Evolutionary conservation across 1,284 basidiomycete genomes (phyloP).

Genomic region (Tilletia walkeri): DNA sequence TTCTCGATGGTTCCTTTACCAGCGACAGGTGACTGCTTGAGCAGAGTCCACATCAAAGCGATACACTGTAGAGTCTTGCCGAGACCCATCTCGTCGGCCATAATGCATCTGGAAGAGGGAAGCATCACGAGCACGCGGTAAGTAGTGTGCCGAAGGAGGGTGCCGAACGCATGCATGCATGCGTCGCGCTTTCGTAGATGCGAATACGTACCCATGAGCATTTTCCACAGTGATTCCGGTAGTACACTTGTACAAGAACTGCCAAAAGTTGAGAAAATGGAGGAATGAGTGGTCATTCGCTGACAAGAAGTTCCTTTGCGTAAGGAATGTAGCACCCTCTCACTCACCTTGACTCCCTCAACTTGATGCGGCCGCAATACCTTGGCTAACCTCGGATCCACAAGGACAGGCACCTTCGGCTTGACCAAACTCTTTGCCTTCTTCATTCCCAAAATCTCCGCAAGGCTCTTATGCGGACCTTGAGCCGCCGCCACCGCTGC

Average conservation of each 20-base stretch:
- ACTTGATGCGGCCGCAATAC: slow-evolving; percentile 51
- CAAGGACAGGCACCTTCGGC: slow-evolving; percentile 91
- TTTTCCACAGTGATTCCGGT: slow-evolving; percentile 89
- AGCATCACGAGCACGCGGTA: neutral
- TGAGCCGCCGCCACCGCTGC: neutral
- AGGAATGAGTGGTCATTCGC: too few species aligned
- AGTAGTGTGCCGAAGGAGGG: neutral
- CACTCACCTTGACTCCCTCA: slow-evolving; percentile 70
- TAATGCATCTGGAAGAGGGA: slow-evolving; percentile 73
- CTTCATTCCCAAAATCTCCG: slow-evolving; percentile 70
- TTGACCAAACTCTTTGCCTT: slow-evolving; percentile 35
- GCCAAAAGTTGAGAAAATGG: neutral
- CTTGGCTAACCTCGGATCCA: slow-evolving; percentile 83
- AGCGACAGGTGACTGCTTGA: slow-evolving; percentile 89
- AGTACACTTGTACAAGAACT: slow-evolving; percentile 94
- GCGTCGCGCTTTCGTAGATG: neutral
- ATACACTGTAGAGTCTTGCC: slow-evolving; percentile 94
- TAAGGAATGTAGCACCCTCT: too few species aligned
- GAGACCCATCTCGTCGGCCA: slow-evolving; percentile 97
- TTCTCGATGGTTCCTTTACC: slow-evolving; percentile 90
- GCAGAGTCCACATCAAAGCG: slow-evolving; percentile 89
- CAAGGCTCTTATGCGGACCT: slow-evolving; percentile 86
- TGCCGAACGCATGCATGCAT: neutral
- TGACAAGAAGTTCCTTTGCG: too few species aligned
- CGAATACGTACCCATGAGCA: slow-evolving; percentile 79